These are phyloP conservation scores for Debaryomyces tyrocola DNA, from an alignment of 805 yeast species.

Conservation along the genomic window DNA sequence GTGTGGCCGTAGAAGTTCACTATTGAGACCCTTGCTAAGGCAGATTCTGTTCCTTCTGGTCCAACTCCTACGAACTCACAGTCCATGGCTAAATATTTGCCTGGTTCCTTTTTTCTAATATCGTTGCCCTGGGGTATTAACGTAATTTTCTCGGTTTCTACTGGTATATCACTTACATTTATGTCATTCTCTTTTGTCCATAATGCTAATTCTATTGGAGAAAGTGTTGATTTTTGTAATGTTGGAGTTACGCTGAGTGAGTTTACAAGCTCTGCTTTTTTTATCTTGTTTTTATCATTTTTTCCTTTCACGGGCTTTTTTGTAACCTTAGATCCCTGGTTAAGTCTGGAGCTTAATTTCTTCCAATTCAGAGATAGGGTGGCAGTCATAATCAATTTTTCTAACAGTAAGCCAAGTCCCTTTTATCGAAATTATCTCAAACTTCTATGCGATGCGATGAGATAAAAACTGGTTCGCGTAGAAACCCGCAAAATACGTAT, in stretches of 20 bases:
- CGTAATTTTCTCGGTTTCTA: slow-evolving; percentile 1
- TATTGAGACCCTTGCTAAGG: slow-evolving; percentile 81
- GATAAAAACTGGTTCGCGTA: background rate
- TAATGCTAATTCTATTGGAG: slow-evolving; percentile 20
- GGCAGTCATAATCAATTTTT: background rate
- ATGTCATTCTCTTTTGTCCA: slow-evolving; percentile 27
- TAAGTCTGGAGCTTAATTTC: slow-evolving; percentile 14
- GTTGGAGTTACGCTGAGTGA: background rate
- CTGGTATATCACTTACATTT: slow-evolving; percentile 10
- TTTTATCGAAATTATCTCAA: too few species aligned
- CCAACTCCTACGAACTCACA: slow-evolving; percentile 96
- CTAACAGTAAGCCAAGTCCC: too few species aligned
- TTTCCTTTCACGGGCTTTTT: slow-evolving; percentile 8
- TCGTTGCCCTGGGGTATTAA: slow-evolving; percentile 10
- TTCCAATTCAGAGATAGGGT: slow-evolving; percentile 25
- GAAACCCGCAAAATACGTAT: background rate
- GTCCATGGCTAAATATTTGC: slow-evolving; percentile 80
- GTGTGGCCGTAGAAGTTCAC: slow-evolving; percentile 80
- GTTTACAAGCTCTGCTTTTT: slow-evolving; percentile 1
- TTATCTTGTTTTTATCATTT: slow-evolving; percentile 9
- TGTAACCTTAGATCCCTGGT: slow-evolving; percentile 9
- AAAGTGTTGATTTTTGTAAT: background rate
- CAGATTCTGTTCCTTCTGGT: slow-evolving; percentile 64
- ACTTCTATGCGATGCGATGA: background rate
- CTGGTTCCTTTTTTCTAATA: slow-evolving; percentile 46